Evolutionary conservation across 352 stramenopile genomes (phyloP).

Genomic region (Globisporangium carolinianum): DNA sequence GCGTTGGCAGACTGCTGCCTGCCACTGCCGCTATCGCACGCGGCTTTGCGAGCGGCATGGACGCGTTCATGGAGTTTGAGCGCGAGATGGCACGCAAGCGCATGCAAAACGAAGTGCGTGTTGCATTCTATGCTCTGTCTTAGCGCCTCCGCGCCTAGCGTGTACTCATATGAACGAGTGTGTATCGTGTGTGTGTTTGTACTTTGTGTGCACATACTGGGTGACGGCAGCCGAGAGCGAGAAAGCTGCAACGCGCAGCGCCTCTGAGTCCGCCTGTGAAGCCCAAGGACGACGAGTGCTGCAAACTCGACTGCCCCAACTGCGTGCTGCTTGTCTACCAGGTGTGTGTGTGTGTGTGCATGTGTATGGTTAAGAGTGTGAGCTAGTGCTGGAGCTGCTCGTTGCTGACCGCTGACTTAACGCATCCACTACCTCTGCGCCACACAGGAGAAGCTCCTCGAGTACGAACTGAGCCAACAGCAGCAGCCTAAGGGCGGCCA

Average conservation of each 20-base stretch:
- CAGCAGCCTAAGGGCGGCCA: constrained; percentile 9
- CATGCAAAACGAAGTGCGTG: constrained; percentile 24
- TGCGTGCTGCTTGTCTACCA: constrained; percentile 84
- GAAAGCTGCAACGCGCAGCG: constrained; percentile 11
- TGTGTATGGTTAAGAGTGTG: too few relatives aligned
- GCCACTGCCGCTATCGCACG: not conserved
- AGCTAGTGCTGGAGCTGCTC: too few relatives aligned
- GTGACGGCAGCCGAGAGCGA: constrained; percentile 12
- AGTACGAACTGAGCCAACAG: constrained; percentile 70
- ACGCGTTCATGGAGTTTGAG: constrained; percentile 85
- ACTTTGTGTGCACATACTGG: not conserved
- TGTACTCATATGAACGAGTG: not conserved
- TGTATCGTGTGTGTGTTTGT: not conserved
- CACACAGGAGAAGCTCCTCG: constrained; percentile 66
- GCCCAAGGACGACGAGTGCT: constrained; percentile 78
- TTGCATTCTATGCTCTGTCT: not conserved
- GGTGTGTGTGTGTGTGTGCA: constrained; percentile 16
- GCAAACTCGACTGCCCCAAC: constrained; percentile 78
- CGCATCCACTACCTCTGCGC: too few relatives aligned
- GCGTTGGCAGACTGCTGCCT: not conserved
- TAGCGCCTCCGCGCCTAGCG: too few relatives aligned
- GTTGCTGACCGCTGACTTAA: too few relatives aligned
- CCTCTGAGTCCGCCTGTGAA: constrained; percentile 49
- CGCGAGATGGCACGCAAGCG: constrained; percentile 73
- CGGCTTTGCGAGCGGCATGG: constrained; percentile 43